A percentile compares a stretch with the other conserved stretches of the same genome.
phyloP scores from a whole-genome alignment of 2,329 filamentous ascomycete species.

The Xylariaceae sp. region DNA sequence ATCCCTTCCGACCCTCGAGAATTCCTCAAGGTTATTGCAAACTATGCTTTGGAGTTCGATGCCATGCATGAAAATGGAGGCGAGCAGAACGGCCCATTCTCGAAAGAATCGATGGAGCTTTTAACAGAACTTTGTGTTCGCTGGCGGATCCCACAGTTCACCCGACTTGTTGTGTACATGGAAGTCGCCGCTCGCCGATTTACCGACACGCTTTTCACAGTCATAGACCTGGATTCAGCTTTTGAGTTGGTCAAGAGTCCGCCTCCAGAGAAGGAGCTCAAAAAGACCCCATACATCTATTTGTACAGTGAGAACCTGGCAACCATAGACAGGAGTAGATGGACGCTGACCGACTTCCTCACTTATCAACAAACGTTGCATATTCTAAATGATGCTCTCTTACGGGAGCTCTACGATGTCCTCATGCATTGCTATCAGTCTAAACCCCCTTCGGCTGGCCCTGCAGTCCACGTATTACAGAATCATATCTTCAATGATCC shows the following conservation, averaged over 20 bases:
- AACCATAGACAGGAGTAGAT: constrained; percentile 54
- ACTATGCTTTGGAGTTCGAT: constrained; percentile 66
- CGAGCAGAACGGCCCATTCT: constrained; percentile 51
- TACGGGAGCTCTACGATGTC: constrained; percentile 83
- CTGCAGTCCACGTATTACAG: constrained; percentile 73
- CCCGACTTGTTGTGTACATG: constrained; percentile 71
- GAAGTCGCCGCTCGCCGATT: constrained; percentile 85
- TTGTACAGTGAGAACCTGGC: constrained; percentile 45
- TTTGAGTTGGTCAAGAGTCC: constrained; percentile 78
- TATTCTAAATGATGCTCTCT: constrained; percentile 70
- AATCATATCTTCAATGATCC: constrained; percentile 76
- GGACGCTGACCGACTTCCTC: constrained; percentile 64
- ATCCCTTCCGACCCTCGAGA: constrained; percentile 78
- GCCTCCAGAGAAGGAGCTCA: constrained; percentile 50
- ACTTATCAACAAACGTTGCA: constrained; percentile 70
- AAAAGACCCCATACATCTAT: constrained; percentile 54
- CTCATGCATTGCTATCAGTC: constrained; percentile 82
- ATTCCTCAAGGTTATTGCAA: constrained; percentile 77
- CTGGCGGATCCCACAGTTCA: constrained; percentile 84
- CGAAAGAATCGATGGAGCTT: constrained; percentile 73
- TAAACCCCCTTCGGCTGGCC: constrained; percentile 77
- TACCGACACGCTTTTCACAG: constrained; percentile 70
- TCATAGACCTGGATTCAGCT: constrained; percentile 75
- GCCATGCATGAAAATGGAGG: constrained; percentile 50
- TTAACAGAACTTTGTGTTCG: constrained; percentile 78